Evolutionary conservation across 305 asterid genomes (phyloP).

Genomic region (Fraxinus baroniana): DNA sequence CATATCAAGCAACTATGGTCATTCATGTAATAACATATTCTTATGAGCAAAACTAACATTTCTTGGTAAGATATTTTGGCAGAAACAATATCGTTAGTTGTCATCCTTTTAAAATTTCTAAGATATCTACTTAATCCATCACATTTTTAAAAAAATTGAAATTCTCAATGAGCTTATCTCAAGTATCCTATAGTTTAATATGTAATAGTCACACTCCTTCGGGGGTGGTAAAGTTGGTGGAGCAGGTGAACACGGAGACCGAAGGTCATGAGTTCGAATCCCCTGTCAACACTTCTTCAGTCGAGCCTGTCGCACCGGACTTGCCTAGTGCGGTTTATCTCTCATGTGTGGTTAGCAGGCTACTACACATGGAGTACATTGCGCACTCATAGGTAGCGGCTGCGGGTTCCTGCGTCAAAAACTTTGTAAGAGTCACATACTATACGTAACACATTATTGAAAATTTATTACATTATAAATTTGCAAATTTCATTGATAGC

Average conservation of each 20-base stretch:
- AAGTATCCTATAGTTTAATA: not conserved
- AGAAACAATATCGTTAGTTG: not conserved
- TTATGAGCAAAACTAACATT: not conserved
- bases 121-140: not conserved
- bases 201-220: not conserved
- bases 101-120: not conserved
- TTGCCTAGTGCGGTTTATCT: too few relatives aligned
- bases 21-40: not conserved
- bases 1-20: not conserved
- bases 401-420: too few relatives aligned
- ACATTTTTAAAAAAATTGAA: not conserved
- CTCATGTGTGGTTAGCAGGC: too few relatives aligned
- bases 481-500: not conserved
- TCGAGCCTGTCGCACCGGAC: too few relatives aligned
- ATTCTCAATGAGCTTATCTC: not conserved
- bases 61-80: not conserved
- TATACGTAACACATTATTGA: not conserved
- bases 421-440: not conserved
- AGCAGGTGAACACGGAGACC: too few relatives aligned
- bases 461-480: not conserved
- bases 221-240: too few relatives aligned
- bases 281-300: too few relatives aligned
- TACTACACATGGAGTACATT: too few relatives aligned
- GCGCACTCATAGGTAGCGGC: too few relatives aligned
- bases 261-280: too few relatives aligned